Evolutionary conservation across 2,329 filamentous ascomycete species (phyloP), one percentile per base, ranked within the genome.

Genomic region (Alternaria panax): DNA sequence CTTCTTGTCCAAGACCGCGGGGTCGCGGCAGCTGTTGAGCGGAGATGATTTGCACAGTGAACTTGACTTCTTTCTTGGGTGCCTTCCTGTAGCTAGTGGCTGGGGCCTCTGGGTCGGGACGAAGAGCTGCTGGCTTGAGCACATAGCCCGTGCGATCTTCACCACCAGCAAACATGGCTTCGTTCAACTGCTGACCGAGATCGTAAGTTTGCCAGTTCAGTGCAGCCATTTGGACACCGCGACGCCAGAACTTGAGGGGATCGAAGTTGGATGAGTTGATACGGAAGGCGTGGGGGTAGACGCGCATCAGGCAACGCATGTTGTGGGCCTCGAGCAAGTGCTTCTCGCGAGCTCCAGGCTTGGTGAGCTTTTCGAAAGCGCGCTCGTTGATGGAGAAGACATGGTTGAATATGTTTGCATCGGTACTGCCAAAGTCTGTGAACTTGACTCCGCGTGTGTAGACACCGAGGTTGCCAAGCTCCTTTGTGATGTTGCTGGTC

Each of bases 191-290:
- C 87, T 97, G 95, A 45, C 93, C 92, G 18, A 96, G 85, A 74
- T 98, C 95, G 73, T 96, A 97, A 0, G 93, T 98, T 80, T 99
- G 95, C 94, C 95, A 98, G 80, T 99, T 99, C 63, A 98, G 84
- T 0, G 95, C 95, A 14, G 91, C 93, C 94, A 99, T 98, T 79
- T 99, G 95, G 18, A 97, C 95, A 30, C 95, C 95, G 42, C 92
- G 89, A 51, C 94, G 89, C 95, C 95, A 99, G 75, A 95, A 96
- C 63, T 90, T 89, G 64, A 97, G 86, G 1, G 95, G 95, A 71
- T 97, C 93, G 73, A 97, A 98, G 80, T 99, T 99, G 69, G 90
- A 92, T 0, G 95, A 98, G 32, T 87, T 88, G 57, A 98, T 84
- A 27, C 95, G 90, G 68, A 88, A 89, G 36, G 87, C 89, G 54